These are phyloP conservation scores for Pseudotsuga menziesii DNA, from an alignment of 75 land plant genomes.

Conservation along the genomic window DNA sequence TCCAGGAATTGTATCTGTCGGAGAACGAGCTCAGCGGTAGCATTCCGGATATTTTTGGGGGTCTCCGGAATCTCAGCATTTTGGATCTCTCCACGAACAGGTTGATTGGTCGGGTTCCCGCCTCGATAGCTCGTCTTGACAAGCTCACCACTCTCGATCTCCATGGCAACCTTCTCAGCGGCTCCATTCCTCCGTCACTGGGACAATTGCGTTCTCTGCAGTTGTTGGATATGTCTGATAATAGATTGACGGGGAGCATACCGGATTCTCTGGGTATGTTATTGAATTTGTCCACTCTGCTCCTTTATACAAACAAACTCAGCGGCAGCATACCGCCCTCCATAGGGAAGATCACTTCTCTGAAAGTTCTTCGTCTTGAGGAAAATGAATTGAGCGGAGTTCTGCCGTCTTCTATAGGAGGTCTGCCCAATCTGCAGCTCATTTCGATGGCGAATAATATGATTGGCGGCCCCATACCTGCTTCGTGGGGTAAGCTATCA, in stretches of 20 bases:
- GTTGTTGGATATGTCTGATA: slow-evolving; percentile 51
- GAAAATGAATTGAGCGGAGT: slow-evolving; percentile 71
- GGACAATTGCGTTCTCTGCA: slow-evolving; percentile 15
- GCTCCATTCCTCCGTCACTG: slow-evolving; percentile 51
- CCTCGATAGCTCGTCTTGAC: slow-evolving; percentile 24
- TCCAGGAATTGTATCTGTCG: slow-evolving; percentile 22
- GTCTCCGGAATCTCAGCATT: slow-evolving; percentile 26
- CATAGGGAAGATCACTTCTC: slow-evolving; percentile 39
- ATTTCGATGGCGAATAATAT: slow-evolving; percentile 46
- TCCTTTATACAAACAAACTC: slow-evolving; percentile 52
- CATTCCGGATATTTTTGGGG: slow-evolving; percentile 52
- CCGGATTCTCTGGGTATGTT: slow-evolving; percentile 38
- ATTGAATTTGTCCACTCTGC: slow-evolving; percentile 32
- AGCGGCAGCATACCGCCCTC: slow-evolving; percentile 52
- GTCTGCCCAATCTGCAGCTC: slow-evolving; percentile 30
- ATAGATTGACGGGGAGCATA: slow-evolving; percentile 48
- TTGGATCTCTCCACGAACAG: slow-evolving; percentile 57
- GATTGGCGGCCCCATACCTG: not conserved
- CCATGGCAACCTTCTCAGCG: slow-evolving; percentile 59
- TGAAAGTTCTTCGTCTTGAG: slow-evolving; percentile 41
- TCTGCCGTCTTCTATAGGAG: slow-evolving; percentile 48
- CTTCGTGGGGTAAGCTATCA: not conserved
- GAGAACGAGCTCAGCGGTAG: slow-evolving; percentile 53
- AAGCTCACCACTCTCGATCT: slow-evolving; percentile 43
- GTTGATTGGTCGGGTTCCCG: slow-evolving; percentile 44